phyloP scores from a whole-genome alignment of 768 basidiomycete genomes.

The Mycena venus region DNA sequence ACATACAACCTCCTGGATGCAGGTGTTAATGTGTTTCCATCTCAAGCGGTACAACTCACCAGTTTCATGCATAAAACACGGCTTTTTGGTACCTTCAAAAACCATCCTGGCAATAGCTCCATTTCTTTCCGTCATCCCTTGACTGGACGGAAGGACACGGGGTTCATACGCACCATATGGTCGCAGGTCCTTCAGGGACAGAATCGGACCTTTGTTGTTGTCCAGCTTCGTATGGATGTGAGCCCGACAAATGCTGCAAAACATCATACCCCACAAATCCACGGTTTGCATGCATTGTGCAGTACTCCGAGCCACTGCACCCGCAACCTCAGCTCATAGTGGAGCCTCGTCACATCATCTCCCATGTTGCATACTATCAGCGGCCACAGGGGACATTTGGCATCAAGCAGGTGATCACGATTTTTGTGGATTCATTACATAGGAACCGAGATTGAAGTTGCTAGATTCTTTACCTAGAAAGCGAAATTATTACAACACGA shows the following conservation, averaged over 20 bases:
- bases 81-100: neutral
- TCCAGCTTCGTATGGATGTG: neutral
- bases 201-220: neutral
- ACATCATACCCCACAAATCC: neutral
- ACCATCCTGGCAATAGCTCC: too few species aligned
- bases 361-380: too few species aligned
- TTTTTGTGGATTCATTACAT: neutral
- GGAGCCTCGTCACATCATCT: too few species aligned
- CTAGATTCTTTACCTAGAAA: too few species aligned
- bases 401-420: neutral
- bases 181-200: neutral
- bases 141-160: neutral
- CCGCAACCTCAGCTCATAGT: too few species aligned
- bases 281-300: neutral
- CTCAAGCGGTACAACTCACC: too few species aligned
- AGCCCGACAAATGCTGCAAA: neutral
- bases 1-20: neutral
- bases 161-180: constrained; percentile 3
- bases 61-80: constrained; percentile 2
- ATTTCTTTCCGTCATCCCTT: too few species aligned
- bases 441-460: neutral
- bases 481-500: too few species aligned
- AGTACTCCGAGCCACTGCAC: too few species aligned
- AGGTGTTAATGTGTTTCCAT: neutral
- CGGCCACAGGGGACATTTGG: neutral